Evolutionary conservation across 2,329 filamentous ascomycete genomes (phyloP).

Genomic region (Colletotrichum abscissum): DNA sequence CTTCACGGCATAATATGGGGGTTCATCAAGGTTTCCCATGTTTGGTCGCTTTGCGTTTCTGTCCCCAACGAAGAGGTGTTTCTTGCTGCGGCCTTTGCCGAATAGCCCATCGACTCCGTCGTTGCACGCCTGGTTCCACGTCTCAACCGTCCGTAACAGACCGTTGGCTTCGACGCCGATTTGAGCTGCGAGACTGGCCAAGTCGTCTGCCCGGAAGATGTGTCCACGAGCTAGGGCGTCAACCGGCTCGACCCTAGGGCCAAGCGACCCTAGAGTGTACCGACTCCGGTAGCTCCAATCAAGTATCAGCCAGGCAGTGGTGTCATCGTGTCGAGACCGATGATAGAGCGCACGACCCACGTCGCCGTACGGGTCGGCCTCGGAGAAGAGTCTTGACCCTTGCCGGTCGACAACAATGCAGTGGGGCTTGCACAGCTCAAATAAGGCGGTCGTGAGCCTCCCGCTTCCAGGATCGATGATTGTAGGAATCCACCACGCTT

Average conservation of each 20-base stretch:
- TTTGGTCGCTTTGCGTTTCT: background rate
- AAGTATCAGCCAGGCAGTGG: slow-evolving; percentile 45
- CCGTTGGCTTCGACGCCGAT: background rate
- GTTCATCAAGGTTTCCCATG: slow-evolving; percentile 37
- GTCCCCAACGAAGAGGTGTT: slow-evolving; percentile 47
- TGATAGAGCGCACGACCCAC: slow-evolving; percentile 40
- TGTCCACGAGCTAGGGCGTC: slow-evolving; percentile 38
- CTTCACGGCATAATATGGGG: slow-evolving; percentile 43
- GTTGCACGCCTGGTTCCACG: slow-evolving; percentile 43
- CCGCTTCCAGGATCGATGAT: slow-evolving; percentile 41
- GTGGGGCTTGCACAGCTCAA: slow-evolving; percentile 45
- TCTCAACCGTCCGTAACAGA: slow-evolving; percentile 37
- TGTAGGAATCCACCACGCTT: slow-evolving; percentile 47
- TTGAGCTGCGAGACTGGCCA: slow-evolving; percentile 29
- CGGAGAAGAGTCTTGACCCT: slow-evolving; percentile 48
- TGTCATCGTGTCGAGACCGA: slow-evolving; percentile 29
- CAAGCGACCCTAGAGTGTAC: slow-evolving; percentile 39
- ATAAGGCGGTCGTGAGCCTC: slow-evolving; percentile 38
- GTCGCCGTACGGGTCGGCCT: slow-evolving; percentile 45
- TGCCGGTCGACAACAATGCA: slow-evolving; percentile 47
- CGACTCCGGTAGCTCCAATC: slow-evolving; percentile 43
- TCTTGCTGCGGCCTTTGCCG: slow-evolving; percentile 42
- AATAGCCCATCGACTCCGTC: slow-evolving; percentile 48
- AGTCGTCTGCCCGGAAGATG: slow-evolving; percentile 40
- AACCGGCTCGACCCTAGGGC: slow-evolving; percentile 16